Evolutionary conservation across 1,284 basidiomycete species (phyloP), one percentile per base, ranked within the genome.

Genomic region (Ganoderma meredithae): DNA sequence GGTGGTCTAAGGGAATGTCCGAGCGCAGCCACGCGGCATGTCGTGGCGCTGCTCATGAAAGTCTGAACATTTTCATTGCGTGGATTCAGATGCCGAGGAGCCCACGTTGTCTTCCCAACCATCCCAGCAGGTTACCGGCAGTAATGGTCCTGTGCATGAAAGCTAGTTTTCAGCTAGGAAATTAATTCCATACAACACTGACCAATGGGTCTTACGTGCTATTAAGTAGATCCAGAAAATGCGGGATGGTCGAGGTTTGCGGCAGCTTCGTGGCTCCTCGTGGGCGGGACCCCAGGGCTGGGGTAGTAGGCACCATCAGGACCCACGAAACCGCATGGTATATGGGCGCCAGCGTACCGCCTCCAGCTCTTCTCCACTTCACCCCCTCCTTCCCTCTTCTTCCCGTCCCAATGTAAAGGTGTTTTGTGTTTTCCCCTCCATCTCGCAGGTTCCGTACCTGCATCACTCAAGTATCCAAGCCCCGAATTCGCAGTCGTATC

Each of bases 21-120:
- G 31, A n/a, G 55, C 7, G 33, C 33, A 39, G 55, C n/a, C 6
- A 17, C 22, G n/a, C 17, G 17, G 36, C 55, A 58, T 27, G 55
- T 10, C 6, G 55, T 39, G 55, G 55, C 55, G 33, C 55, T 39
- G 55, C 19, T 39, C 33, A 58, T 58, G 55, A 39, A 39, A 58
- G 19, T 33, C 31, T 39, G 33, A 33, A 58, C 27, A 33, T 19
- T 58, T 58, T 58, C 55, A 39, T 22, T 39, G 31, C 55, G 19
- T 22, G 33, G 33, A 12, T n/a, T 58, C 12, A 7, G 33, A 12
- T 33, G 25, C 53, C 33, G 55, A 39, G 55, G 55, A 36, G 55
- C 33, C 55, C 31, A 58, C 17, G 17, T 58, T 33, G 33, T 33
- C 55, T 39, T 31, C 31, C 31, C 27, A 36, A n/a, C 55, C 8